Evolutionary conservation across 2,329 filamentous ascomycete genomes (phyloP).

Genomic region (Trichoderma pleuroti): DNA sequence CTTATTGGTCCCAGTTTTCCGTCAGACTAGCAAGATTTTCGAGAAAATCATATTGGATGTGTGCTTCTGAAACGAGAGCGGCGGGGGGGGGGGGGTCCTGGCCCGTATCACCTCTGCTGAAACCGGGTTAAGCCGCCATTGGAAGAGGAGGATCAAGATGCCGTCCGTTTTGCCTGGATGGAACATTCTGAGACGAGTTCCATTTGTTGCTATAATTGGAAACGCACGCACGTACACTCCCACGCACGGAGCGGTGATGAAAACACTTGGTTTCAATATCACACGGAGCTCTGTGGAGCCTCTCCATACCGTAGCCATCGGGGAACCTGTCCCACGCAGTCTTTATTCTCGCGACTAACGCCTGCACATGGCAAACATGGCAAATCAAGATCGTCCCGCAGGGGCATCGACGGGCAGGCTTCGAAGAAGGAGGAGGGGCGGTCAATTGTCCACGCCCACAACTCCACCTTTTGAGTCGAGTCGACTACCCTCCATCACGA

Average conservation of each 20-base stretch:
- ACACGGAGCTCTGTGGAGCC: conserved; percentile 12
- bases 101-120: conserved; percentile 16
- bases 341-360: neutral
- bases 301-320: conserved; percentile 8
- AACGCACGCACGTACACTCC: neutral
- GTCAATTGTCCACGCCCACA: conserved; percentile 14
- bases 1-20: conserved; percentile 15
- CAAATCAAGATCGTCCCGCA: conserved; percentile 17
- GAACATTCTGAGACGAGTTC: conserved; percentile 20
- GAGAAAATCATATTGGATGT: neutral
- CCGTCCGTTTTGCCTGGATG: neutral
- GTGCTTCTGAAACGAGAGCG: conserved; percentile 13
- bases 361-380: conserved; percentile 18
- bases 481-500: conserved; percentile 3
- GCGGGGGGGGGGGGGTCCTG: neutral
- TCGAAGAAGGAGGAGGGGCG: neutral
- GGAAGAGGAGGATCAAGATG: neutral
- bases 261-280: neutral
- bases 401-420: neutral
- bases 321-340: conserved; percentile 8
- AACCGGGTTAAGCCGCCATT: conserved; percentile 19
- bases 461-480: conserved; percentile 6
- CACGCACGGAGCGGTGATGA: neutral
- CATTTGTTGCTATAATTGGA: conserved; percentile 20
- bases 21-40: conserved; percentile 10